Evolutionary conservation across 2,329 filamentous ascomycete genomes (phyloP), one percentile per base, ranked within the genome.

Genomic region (Xylariales sp.): DNA sequence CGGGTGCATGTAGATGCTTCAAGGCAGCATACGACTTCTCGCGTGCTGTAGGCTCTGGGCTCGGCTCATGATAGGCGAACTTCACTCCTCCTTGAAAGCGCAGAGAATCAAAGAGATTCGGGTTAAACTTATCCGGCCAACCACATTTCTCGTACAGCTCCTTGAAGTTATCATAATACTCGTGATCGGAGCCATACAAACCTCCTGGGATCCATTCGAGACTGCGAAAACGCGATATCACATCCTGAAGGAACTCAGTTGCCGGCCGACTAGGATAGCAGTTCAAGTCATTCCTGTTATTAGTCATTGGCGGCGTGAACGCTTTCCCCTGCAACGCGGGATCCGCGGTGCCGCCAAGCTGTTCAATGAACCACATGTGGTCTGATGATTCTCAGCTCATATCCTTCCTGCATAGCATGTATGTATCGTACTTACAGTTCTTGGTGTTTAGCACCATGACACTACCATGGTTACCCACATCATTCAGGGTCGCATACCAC

Each of bases 371-470:
- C 46, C 46, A 48, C 25, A 48, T 46, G 3, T 27, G 40, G 38
- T 43, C 42, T 47, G 33, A 12, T n/a, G 21, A 14, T 7, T 2
- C 21, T 34, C 24, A 40, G 37, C 8, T 11, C 25, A 15, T 29
- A 14, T 5, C 33, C 9, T 39, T 29, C 27, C n/a, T n/a, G n/a
- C n/a, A n/a, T n/a, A 15, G 9, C 9, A 8, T 29, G 20, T 7
- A 8, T 16, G 21, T 20, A 14, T 9, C 3, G n/a, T 16, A 44
- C 36, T 43, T 37, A 49, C 50, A 43, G 24, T 43, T 52, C n/a
- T 44, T 42, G 4, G 50, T 52, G 36, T 52, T 42, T 6, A 50
- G 44, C 21, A 51, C 38, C 38, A 52, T 43, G 16, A 52, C 32
- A 34, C 47, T 48, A 7, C 50, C 50, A 38, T 48, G 47, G 31